phyloP scores from a whole-genome alignment of 768 basidiomycete genomes.

The Mycena alexandri region DNA sequence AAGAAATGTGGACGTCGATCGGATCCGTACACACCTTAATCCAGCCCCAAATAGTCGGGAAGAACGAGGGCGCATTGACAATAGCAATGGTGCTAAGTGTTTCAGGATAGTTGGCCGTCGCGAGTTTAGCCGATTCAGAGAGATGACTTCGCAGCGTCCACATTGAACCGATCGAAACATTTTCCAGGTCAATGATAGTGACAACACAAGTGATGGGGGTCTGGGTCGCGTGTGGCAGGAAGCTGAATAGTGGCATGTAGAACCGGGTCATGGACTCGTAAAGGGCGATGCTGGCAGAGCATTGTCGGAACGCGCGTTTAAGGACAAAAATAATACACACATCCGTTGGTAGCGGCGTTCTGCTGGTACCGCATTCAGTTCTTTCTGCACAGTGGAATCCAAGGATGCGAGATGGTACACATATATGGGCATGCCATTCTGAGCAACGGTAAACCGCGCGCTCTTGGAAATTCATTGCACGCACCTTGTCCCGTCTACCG shows the following conservation, averaged over 20 bases:
- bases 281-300: slow-evolving; percentile 64
- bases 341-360: slow-evolving; percentile 77
- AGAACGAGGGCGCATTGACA: slow-evolving; percentile 87
- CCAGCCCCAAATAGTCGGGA: slow-evolving; percentile 88
- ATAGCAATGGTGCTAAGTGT: slow-evolving; percentile 75
- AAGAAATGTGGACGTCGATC: slow-evolving; percentile 22
- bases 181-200: slow-evolving; percentile 80
- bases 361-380: slow-evolving; percentile 65
- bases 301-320: not conserved
- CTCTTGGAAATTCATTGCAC: slow-evolving; percentile 24
- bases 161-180: slow-evolving; percentile 71
- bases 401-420: slow-evolving; percentile 82
- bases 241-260: slow-evolving; percentile 71
- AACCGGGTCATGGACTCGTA: slow-evolving; percentile 79
- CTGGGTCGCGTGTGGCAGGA: slow-evolving; percentile 66
- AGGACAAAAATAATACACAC: slow-evolving; percentile 55
- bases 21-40: slow-evolving; percentile 64
- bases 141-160: slow-evolving; percentile 81
- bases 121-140: slow-evolving; percentile 79
- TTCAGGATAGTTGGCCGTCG: slow-evolving; percentile 87
- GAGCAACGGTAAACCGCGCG: slow-evolving; percentile 2
- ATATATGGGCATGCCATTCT: slow-evolving; percentile 80
- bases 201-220: slow-evolving; percentile 72
- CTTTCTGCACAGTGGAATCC: slow-evolving; percentile 63
- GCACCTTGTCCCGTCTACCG: slow-evolving; percentile 80